Evolutionary conservation across 805 yeast species (phyloP).

Genomic region (Blastobotrys attinorum): DNA sequence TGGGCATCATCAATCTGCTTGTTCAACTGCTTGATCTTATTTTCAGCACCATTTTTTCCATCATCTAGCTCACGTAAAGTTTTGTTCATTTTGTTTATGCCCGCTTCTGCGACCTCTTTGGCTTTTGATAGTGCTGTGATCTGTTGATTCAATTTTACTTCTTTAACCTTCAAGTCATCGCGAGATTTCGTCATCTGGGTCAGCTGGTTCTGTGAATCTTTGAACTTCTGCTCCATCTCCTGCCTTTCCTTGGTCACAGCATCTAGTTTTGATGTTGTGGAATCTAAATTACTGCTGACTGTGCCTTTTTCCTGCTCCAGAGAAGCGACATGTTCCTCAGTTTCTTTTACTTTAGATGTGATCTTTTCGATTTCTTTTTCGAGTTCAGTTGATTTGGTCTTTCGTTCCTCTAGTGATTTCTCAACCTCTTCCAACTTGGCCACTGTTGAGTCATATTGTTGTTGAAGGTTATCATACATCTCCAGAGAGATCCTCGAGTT

Average conservation of each 20-base stretch:
- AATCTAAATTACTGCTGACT: slow-evolving; percentile 4
- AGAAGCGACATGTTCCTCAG: background rate
- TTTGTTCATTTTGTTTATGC: slow-evolving; percentile 18
- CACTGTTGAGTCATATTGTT: slow-evolving; percentile 18
- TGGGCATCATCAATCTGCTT: background rate
- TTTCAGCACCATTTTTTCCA: background rate
- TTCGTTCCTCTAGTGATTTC: slow-evolving; percentile 24
- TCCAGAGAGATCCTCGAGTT: slow-evolving; percentile 56
- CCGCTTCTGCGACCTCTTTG: background rate
- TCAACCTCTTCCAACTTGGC: slow-evolving; percentile 16
- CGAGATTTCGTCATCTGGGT: background rate
- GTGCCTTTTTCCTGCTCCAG: background rate
- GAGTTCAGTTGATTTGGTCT: slow-evolving; percentile 24
- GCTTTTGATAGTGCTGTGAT: background rate
- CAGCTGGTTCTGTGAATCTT: background rate
- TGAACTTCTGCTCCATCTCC: background rate
- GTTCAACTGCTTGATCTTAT: background rate
- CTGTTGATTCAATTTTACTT: background rate
- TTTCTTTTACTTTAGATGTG: slow-evolving; percentile 24
- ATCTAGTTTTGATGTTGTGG: slow-evolving; percentile 2
- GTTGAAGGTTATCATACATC: slow-evolving; percentile 35
- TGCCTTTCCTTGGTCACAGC: background rate
- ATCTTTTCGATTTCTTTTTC: slow-evolving; percentile 16
- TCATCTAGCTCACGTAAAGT: slow-evolving; percentile 36
- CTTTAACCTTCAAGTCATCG: slow-evolving; percentile 22